Evolutionary conservation across 768 basidiomycete species (phyloP), one percentile per base, ranked within the genome.

Genomic region (Cantharellus cinnabarinus): DNA sequence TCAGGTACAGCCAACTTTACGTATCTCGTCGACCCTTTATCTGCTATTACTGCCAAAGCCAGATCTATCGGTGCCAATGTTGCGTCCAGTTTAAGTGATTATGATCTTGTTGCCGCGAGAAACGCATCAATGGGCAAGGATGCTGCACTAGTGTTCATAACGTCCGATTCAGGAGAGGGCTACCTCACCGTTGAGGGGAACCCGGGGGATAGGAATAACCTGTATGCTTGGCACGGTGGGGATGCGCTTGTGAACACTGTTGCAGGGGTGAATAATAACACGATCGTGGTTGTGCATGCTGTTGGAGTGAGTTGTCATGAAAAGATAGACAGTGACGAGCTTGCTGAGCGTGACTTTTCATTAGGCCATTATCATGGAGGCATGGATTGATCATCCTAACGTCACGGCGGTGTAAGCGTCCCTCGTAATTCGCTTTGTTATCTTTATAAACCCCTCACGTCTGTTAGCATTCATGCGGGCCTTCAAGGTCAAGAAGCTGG

Each of bases 141-240:
- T 29, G 81, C 81, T 4, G 82, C 82, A 1, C 73, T 93, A 42
- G 88, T 93, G 5, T 89, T 90, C 68, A 74, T 89, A 63, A 80
- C 81, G 62, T 75, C 85, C 2, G 83, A 91, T 67, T 89, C 86
- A 3, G 90, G 90, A 34, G 90, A 93, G 70, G 78, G 52, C 14
- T 87, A 86, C 66, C 82, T 88, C 64, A 81, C 79, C 15, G 82
- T 87, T 7, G 85, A 85, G 63, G 84, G 82, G 3, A 89, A 87
- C 65, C 74, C 75, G 61, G 85, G 85, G 39, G 87, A 89, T 66
- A 20, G 60, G 55, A 77, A 79, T 56, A 86, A 86, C 68, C 68
- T 86, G 41, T 85, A 83, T 0, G 77, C 83, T 0, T 86, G 85
- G 85, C 74, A 77, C 59, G 76, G 75, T 42, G 87, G 84, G 4